Conservation (phyloP, 176 grass and related monocot species). For the Panicum miliaceum region DNA sequence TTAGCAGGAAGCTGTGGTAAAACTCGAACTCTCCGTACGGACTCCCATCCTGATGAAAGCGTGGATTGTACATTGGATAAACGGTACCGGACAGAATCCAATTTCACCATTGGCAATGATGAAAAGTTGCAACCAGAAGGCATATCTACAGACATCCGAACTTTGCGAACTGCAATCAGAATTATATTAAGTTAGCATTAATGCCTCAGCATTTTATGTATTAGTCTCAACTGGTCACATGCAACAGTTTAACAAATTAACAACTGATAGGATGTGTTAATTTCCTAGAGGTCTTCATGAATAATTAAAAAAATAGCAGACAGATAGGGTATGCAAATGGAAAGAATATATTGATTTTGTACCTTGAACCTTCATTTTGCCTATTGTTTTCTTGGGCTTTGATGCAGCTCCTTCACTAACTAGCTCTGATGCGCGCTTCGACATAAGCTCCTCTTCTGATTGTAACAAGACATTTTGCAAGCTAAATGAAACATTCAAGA, state of each 20-base stretch:
- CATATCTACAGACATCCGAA: constrained; percentile 96
- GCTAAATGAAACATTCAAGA: constrained; percentile 55
- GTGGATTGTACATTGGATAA: constrained; percentile 83
- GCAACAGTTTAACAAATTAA: constrained; percentile 4
- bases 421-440: constrained; percentile 76
- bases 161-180: constrained; percentile 79
- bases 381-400: constrained; percentile 93
- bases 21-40: constrained; percentile 76
- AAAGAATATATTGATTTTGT: constrained; percentile 8
- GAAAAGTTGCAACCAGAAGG: constrained; percentile 90
- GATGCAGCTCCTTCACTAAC: constrained; percentile 76
- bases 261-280: not conserved
- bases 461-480: constrained; percentile 88
- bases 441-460: constrained; percentile 93
- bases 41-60: constrained; percentile 86
- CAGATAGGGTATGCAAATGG: not conserved
- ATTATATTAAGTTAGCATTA: constrained; percentile 43
- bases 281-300: constrained; percentile 27
- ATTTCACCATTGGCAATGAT: constrained; percentile 70
- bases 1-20: constrained; percentile 70
- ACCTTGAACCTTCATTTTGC: constrained; percentile 99
- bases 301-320: not conserved
- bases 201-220: constrained; percentile 1
- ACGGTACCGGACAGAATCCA: constrained; percentile 76
- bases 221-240: not conserved